phyloP scores from a whole-genome alignment of 2,329 filamentous ascomycete species.

The Coniochaeta sp. region DNA sequence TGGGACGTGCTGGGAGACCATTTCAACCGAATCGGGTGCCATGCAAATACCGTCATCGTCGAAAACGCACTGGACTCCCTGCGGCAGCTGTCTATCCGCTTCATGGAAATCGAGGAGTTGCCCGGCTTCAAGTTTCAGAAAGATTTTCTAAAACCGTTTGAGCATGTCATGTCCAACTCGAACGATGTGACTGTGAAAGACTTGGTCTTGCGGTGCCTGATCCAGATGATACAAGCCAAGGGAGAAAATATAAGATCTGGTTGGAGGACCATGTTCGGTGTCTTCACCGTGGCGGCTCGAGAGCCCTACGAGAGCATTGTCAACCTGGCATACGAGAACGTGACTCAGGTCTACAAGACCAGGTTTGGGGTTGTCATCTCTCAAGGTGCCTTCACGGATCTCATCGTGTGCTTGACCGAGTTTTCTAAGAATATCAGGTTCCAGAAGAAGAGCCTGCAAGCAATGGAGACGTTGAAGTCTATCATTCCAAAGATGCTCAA shows the following conservation, averaged over 20 bases:
- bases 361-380: slow-evolving; percentile 94
- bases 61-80: slow-evolving; percentile 96
- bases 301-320: slow-evolving; percentile 95
- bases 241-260: slow-evolving; percentile 96
- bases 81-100: slow-evolving; percentile 93
- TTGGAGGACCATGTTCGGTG: slow-evolving; percentile 99
- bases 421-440: slow-evolving; percentile 99
- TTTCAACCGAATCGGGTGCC: slow-evolving; percentile 95
- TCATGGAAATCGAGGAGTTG: slow-evolving; percentile 96
- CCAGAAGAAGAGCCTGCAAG: slow-evolving; percentile 95
- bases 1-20: slow-evolving; percentile 98
- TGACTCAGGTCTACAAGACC: slow-evolving; percentile 90
- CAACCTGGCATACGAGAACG: slow-evolving; percentile 93
- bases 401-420: slow-evolving; percentile 93
- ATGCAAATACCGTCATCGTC: slow-evolving; percentile 92
- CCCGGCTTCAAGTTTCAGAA: slow-evolving; percentile 99
- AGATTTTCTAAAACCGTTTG: slow-evolving; percentile 96
- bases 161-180: slow-evolving; percentile 93
- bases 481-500: slow-evolving; percentile 92
- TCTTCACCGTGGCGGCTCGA: slow-evolving; percentile 90
- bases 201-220: slow-evolving; percentile 89
- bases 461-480: slow-evolving; percentile 89
- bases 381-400: slow-evolving; percentile 91
- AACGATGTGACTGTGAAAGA: slow-evolving; percentile 91
- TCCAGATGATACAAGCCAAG: slow-evolving; percentile 97